Evolutionary conservation across 768 basidiomycete genomes (phyloP).

Genomic region (Phanerochaete carnosa): DNA sequence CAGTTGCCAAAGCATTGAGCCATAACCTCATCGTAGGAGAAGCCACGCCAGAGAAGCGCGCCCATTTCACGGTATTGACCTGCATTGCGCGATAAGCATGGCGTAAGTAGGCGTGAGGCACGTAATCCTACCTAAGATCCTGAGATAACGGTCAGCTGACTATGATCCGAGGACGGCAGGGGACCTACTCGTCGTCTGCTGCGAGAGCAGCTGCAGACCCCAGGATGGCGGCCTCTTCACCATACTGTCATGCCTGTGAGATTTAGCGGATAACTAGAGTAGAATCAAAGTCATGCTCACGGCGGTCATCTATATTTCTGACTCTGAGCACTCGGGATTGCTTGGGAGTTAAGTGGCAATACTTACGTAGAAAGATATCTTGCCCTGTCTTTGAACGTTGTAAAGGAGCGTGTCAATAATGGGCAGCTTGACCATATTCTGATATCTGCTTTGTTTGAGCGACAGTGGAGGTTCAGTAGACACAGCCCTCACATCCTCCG

Average conservation of each 20-base stretch:
- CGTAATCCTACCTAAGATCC: conserved; percentile 62
- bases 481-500: conserved; percentile 46
- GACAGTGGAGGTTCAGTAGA: background rate
- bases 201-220: conserved; percentile 87
- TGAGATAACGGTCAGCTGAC: conserved; percentile 25
- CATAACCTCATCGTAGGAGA: conserved; percentile 77
- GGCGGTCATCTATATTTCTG: conserved; percentile 64
- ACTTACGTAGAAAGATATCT: conserved; percentile 86
- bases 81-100: conserved; percentile 23
- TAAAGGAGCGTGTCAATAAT: conserved; percentile 85
- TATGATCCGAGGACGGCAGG: background rate
- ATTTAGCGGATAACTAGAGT: background rate
- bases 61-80: conserved; percentile 94
- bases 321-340: background rate
- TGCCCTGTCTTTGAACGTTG: conserved; percentile 91
- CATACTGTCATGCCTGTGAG: conserved; percentile 48
- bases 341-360: background rate
- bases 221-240: conserved; percentile 88
- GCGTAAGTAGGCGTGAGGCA: background rate
- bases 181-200: conserved; percentile 76
- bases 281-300: conserved; percentile 41
- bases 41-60: conserved; percentile 86
- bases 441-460: conserved; percentile 45
- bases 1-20: conserved; percentile 88
- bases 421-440: conserved; percentile 77